Evolutionary conservation across 2,329 filamentous ascomycete species (phyloP).

Genomic region (Biscogniauxia marginata): DNA sequence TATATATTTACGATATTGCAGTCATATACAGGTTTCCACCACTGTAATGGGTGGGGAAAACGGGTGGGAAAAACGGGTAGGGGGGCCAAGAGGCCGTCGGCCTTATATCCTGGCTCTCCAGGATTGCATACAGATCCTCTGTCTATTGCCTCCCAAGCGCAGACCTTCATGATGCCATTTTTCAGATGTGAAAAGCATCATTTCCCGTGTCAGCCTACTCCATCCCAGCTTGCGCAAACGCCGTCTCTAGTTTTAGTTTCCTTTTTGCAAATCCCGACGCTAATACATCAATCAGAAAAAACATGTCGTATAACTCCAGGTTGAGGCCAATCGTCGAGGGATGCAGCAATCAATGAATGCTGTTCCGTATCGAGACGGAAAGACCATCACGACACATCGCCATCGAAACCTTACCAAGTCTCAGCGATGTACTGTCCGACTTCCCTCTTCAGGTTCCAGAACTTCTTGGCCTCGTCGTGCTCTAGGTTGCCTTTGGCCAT

Average conservation of each 20-base stretch:
- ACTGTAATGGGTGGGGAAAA: not conserved
- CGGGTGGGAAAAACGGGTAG: not conserved
- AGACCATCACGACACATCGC: not conserved
- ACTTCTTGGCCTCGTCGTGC: constrained; percentile 75
- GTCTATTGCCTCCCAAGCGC: constrained; percentile 3
- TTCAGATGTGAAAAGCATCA: constrained; percentile 7
- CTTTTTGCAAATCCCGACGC: not conserved
- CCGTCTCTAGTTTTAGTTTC: constrained; percentile 8
- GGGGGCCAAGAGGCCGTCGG: not conserved
- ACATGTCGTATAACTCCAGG: not conserved
- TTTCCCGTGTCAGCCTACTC: not conserved
- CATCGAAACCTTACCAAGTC: constrained; percentile 52
- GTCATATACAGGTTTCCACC: not conserved
- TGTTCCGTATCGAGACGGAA: not conserved
- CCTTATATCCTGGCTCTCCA: not conserved
- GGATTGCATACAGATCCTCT: not conserved
- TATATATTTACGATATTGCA: not conserved
- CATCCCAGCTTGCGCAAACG: constrained; percentile 17
- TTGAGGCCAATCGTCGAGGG: not conserved
- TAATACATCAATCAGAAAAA: constrained; percentile 3
- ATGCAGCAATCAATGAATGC: too few relatives aligned
- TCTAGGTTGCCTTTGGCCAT: constrained; percentile 90
- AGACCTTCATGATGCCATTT: constrained; percentile 9
- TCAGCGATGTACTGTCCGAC: constrained; percentile 94
- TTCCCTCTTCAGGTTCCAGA: constrained; percentile 90